Evolutionary conservation across 2,329 filamentous ascomycete species (phyloP).

Genomic region (Leptodontidium sp.): DNA sequence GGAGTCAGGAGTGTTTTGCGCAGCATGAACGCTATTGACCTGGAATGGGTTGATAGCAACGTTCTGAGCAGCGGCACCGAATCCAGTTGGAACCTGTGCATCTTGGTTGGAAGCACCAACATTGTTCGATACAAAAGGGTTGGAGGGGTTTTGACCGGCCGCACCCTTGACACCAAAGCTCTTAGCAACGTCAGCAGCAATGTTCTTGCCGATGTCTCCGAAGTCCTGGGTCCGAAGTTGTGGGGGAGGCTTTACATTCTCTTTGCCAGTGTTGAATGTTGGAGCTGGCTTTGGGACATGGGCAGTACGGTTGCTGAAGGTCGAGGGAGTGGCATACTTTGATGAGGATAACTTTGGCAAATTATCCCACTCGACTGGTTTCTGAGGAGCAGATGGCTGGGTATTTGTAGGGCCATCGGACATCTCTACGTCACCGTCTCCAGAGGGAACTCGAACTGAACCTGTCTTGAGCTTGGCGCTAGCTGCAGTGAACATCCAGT

Average conservation of each 20-base stretch:
- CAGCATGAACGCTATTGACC: background rate
- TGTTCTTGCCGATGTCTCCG: background rate
- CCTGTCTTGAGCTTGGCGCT: background rate
- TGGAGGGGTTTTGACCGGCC: background rate
- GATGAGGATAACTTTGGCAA: background rate
- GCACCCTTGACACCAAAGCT: background rate
- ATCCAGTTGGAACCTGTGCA: background rate
- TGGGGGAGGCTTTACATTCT: background rate
- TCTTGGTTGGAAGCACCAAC: background rate
- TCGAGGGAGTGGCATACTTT: background rate
- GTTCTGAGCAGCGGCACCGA: constrained; percentile 2
- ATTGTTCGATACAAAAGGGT: background rate
- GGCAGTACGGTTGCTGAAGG: background rate
- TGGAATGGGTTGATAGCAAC: background rate
- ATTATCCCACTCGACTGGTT: constrained; percentile 1
- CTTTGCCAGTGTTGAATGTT: background rate
- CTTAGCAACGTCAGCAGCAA: background rate
- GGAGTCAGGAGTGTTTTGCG: background rate
- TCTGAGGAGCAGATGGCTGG: background rate
- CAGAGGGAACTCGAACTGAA: background rate
- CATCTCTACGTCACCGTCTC: constrained; percentile 17
- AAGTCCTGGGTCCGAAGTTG: background rate
- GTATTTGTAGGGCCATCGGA: background rate
- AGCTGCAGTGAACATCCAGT: background rate
- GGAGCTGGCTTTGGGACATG: constrained; percentile 1